A percentile compares a stretch with the other conserved stretches of the same genome.
Evolutionary conservation across 2,329 filamentous ascomycete species (phyloP).

Genomic region (Aspergillus ibericus): DNA sequence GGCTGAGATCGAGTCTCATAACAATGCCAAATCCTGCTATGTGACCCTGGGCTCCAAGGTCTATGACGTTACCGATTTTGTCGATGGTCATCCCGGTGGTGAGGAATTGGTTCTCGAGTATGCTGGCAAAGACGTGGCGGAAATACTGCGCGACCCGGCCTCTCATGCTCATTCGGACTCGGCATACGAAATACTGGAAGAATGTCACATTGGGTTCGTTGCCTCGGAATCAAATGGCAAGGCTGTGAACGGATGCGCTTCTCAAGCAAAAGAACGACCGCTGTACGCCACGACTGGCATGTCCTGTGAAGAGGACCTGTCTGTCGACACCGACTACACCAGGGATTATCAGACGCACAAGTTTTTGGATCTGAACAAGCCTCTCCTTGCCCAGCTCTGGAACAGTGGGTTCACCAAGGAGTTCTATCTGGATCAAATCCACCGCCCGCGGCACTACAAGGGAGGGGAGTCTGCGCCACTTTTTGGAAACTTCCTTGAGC

Average conservation of each 20-base stretch:
- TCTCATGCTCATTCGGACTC: slow-evolving; percentile 87
- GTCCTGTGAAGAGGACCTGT: slow-evolving; percentile 83
- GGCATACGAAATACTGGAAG: slow-evolving; percentile 93
- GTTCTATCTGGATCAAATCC: slow-evolving; percentile 97
- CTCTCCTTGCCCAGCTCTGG: slow-evolving; percentile 86
- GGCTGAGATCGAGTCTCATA: slow-evolving; percentile 79
- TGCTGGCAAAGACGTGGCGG: slow-evolving; percentile 79
- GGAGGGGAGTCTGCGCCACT: slow-evolving; percentile 88
- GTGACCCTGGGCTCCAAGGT: slow-evolving; percentile 87
- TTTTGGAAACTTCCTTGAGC: slow-evolving; percentile 98
- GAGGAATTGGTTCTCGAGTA: slow-evolving; percentile 85
- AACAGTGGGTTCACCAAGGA: slow-evolving; percentile 82
- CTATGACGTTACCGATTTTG: slow-evolving; percentile 90
- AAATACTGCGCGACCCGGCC: slow-evolving; percentile 76
- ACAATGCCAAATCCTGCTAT: slow-evolving; percentile 80
- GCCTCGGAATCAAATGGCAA: slow-evolving; percentile 59
- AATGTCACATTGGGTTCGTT: slow-evolving; percentile 80
- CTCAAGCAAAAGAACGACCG: slow-evolving; percentile 29
- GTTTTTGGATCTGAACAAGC: slow-evolving; percentile 84
- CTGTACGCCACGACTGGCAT: slow-evolving; percentile 70
- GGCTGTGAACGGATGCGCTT: slow-evolving; percentile 36
- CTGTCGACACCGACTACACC: slow-evolving; percentile 73
- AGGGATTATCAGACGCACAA: slow-evolving; percentile 86
- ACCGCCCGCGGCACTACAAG: slow-evolving; percentile 92
- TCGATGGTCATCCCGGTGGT: slow-evolving; percentile 88